Evolutionary conservation across 768 basidiomycete species (phyloP), one percentile per base, ranked within the genome.

Genomic region (Lactifluus echinatus): DNA sequence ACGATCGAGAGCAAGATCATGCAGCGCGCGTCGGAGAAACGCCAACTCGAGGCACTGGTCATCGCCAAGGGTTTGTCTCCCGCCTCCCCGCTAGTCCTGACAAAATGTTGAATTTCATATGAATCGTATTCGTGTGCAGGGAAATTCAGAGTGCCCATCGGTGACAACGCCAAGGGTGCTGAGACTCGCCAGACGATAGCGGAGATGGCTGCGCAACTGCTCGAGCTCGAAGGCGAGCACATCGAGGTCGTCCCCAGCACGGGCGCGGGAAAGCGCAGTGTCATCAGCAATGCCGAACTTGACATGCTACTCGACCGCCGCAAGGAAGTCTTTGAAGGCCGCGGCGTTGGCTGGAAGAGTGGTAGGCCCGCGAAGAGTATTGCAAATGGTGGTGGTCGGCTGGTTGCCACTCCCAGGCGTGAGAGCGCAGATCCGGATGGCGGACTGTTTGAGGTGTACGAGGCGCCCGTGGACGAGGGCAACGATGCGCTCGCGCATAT

Each of bases 1-100:
- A 96, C 93, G 2, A 78, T 99, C 64, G 95, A 99, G 74, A 87
- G 85, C 39, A 87, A 85, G 69, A 93, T 97, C 65, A 84, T 98
- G 78, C 81, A 91, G 66, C 79, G 83, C n/a, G 89, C 90, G 6
- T 78, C 78, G 8, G 88, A 89, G 74, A 92, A 92, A 73, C 80
- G 90, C 45, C 85, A 90, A 70, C 79, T 99, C 4, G 96, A 98
- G 73, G 90, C 90, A 2, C 76, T 98, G 36, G 93, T 99, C 65
- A 97, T 98, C 66, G 93, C 91, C 8, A 89, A 93, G 72, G 92
- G 89, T 85, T 50, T 8, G 66, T 63, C 17, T 1, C 0, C 11
- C 28, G 8, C 6, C 7, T 2, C n/a, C n/a, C n/a, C n/a, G n/a
- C n/a, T n/a, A n/a, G n/a, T n/a, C n/a, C n/a, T n/a, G n/a, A n/a